Conservation (phyloP, 352 stramenopile species). For the Globisporangium canariense region DNA sequence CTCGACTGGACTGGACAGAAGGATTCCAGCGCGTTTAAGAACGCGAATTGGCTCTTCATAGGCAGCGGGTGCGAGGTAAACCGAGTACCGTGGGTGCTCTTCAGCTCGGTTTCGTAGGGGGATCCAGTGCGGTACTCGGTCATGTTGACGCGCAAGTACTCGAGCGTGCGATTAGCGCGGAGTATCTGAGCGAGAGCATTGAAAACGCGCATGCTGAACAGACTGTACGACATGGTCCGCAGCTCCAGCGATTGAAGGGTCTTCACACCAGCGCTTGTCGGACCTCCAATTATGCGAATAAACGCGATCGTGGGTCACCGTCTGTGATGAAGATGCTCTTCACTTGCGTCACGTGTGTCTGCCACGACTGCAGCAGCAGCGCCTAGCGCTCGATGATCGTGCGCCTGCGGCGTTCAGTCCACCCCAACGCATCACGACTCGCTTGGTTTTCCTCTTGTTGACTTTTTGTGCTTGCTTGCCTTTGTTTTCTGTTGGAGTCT, state of each 20-base stretch:
- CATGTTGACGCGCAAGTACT: neutral
- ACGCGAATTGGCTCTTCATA: neutral
- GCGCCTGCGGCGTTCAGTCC: neutral
- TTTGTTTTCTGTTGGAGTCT: neutral
- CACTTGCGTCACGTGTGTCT: neutral
- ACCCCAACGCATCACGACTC: neutral
- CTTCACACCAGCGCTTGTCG: neutral
- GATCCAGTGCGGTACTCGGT: neutral
- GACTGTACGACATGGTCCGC: neutral
- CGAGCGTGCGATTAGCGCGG: neutral
- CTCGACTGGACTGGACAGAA: neutral
- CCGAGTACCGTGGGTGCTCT: neutral
- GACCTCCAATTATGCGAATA: conserved; percentile 1
- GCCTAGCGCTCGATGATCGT: neutral
- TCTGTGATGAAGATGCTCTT: neutral
- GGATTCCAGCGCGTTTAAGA: neutral
- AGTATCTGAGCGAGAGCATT: neutral
- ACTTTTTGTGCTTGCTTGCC: no score
- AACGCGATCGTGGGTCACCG: neutral
- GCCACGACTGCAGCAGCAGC: neutral
- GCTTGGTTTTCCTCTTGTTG: no score
- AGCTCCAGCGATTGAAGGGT: neutral
- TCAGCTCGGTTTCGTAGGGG: neutral
- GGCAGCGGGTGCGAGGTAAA: neutral
- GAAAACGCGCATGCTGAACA: neutral